Conservation (phyloP, 768 basidiomycete genomes). For the Pleurotus salmoneostramineus region DNA sequence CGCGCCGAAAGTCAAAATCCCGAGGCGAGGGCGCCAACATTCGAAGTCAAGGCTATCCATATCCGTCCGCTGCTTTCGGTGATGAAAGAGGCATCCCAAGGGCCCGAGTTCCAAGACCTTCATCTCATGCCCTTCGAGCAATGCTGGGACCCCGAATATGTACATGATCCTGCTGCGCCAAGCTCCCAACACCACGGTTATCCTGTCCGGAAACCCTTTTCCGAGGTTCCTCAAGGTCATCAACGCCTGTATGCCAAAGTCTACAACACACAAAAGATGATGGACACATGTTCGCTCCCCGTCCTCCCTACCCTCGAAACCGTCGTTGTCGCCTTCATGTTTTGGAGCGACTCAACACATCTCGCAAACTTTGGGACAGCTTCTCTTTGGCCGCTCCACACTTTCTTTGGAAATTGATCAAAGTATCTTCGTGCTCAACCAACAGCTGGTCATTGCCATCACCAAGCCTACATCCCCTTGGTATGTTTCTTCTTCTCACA, state of each 20-base stretch:
- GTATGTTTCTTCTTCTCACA: slow-evolving; percentile 12
- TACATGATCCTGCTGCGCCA: not conserved
- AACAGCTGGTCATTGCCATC: slow-evolving; percentile 18
- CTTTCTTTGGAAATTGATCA: slow-evolving; percentile 27
- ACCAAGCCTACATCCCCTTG: slow-evolving; percentile 27
- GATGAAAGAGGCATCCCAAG: not conserved
- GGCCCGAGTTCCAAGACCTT: not conserved
- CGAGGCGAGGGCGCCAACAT: not conserved
- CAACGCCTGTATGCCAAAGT: slow-evolving; percentile 18
- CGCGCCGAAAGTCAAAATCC: not conserved
- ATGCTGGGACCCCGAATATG: not conserved
- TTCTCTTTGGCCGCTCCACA: slow-evolving; percentile 28
- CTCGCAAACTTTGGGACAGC: slow-evolving; percentile 20
- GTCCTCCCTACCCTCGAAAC: slow-evolving; percentile 11
- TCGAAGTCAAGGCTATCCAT: not conserved
- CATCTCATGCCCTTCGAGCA: slow-evolving; percentile 3
- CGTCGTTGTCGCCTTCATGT: slow-evolving; percentile 19
- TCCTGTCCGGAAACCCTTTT: slow-evolving; percentile 18
- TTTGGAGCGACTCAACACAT: slow-evolving; percentile 24
- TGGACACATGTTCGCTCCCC: slow-evolving; percentile 7
- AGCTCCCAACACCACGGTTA: slow-evolving; percentile 14
- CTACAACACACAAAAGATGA: slow-evolving; percentile 15
- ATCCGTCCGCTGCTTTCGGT: not conserved
- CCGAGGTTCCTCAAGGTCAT: slow-evolving; percentile 12
- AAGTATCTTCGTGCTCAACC: slow-evolving; percentile 26